Conservation (phyloP, 1,284 basidiomycete genomes). For the Exobasidium cylindrosporum region DNA sequence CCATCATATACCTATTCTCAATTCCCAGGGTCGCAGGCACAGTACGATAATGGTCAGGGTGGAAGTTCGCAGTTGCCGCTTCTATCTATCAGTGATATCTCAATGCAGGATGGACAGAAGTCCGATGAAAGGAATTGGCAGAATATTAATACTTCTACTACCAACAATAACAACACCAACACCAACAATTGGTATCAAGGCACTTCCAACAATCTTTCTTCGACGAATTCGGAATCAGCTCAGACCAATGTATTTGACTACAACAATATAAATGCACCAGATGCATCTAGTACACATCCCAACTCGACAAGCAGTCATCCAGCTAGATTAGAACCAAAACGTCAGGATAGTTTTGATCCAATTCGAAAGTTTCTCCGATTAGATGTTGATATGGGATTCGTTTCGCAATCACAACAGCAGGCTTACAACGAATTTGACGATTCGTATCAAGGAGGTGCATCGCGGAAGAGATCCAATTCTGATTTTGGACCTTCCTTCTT, state of each 20-base stretch:
- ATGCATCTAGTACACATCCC: neutral
- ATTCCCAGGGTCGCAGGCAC: neutral
- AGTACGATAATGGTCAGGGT: neutral
- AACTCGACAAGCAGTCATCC: neutral
- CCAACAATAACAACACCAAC: no score
- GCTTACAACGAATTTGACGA: constrained; percentile 28
- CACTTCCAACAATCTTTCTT: no score
- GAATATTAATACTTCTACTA: no score
- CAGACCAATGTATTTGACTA: neutral
- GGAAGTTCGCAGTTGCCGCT: constrained; percentile 1
- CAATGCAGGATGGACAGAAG: neutral
- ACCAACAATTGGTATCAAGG: neutral
- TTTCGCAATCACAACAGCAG: constrained; percentile 15
- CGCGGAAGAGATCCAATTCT: constrained; percentile 37
- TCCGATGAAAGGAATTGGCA: neutral
- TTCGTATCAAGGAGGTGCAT: constrained; percentile 11
- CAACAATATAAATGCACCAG: neutral
- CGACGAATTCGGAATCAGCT: neutral
- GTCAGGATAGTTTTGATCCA: constrained; percentile 42
- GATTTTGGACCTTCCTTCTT: constrained; percentile 35
- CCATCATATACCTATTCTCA: constrained; percentile 9
- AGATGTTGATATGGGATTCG: constrained; percentile 44
- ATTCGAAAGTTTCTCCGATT: constrained; percentile 38
- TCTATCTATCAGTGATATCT: constrained; percentile 12
- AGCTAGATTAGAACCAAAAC: constrained; percentile 19